Evolutionary conservation across 2,329 filamentous ascomycete species (phyloP), one percentile per base, ranked within the genome.

Genomic region (Arthrinium puccinioides): DNA sequence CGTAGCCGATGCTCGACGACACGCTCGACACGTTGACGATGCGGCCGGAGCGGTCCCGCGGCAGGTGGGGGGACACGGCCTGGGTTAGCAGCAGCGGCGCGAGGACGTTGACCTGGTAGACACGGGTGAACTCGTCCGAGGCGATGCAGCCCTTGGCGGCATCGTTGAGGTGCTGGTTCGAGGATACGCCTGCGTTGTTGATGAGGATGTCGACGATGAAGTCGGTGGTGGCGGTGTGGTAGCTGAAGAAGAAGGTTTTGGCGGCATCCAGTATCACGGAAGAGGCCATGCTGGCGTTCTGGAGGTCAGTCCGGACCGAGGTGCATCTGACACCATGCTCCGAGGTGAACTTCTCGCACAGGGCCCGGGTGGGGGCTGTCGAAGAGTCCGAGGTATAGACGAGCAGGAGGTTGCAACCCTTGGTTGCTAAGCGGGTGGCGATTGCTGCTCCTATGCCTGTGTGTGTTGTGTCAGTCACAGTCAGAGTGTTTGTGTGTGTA

Each of bases 101-200:
- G 9, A 40, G 40, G 6, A 84, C 79, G 44, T 84, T 84, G 57
- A 84, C 67, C 37, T 70, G 68, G 57, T 78, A 84, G 37, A 76
- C 68, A 50, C 68, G 62, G 27, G 73, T 64, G 58, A 81, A 84
- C 46, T 79, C 67, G 9, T 69, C 68, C 5, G 62, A 51, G 10
- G 67, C 67, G 40, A 76, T 70, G 40, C 36, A 21, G 15, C 40
- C 40, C 26, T 38, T 13, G 6, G 21, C 37, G 9, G 11, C 25
- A 4, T 80, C 71, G 36, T 69, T 63, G 9, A 72, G 60, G 4
- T 59, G 48, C 31, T 74, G 67, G 52, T 82, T 82, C 31, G 70
- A 54, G 32, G 62, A 49, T 1, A 63, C 53, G 8, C 78, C 80
- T 6, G 81, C 80, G 53, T 84, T 84, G 62, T 84, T 83, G 57